phyloP scores from a whole-genome alignment of 345 rosid genomes.

The Syzygium oleosum region DNA sequence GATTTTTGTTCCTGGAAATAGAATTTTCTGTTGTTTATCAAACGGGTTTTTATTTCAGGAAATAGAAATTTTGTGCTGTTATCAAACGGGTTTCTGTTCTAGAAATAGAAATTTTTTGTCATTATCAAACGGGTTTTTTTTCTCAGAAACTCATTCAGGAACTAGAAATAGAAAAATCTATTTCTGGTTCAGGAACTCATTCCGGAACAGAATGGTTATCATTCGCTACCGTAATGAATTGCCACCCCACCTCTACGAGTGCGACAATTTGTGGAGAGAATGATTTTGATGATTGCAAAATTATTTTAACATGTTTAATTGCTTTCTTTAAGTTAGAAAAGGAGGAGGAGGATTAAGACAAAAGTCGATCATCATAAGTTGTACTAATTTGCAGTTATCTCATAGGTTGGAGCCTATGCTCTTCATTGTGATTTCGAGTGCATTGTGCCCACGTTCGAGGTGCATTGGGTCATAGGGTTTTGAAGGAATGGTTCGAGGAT shows the following conservation, averaged over 20 bases:
- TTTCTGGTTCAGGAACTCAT: too few species aligned
- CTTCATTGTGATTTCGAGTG: not conserved
- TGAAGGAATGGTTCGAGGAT: not conserved
- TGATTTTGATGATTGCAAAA: not conserved
- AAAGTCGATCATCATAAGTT: not conserved
- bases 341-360: not conserved
- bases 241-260: not conserved
- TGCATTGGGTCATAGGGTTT: not conserved
- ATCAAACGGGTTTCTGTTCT: too few species aligned
- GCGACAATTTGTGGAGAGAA: not conserved
- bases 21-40: too few species aligned
- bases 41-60: too few species aligned
- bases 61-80: too few species aligned
- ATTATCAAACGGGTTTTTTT: too few species aligned
- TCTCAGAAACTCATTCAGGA: too few species aligned
- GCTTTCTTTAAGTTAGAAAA: not conserved
- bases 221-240: too few species aligned
- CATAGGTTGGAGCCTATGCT: not conserved
- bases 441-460: not conserved
- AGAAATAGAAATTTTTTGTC: too few species aligned
- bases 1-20: too few species aligned
- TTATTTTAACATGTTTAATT: not conserved
- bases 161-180: too few species aligned
- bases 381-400: not conserved
- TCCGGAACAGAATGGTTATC: too few species aligned